A percentile compares a stretch with the other conserved stretches of the same genome.
Conservation (phyloP, 2,329 filamentous ascomycete genomes). For the Eurotiales sp. region DNA sequence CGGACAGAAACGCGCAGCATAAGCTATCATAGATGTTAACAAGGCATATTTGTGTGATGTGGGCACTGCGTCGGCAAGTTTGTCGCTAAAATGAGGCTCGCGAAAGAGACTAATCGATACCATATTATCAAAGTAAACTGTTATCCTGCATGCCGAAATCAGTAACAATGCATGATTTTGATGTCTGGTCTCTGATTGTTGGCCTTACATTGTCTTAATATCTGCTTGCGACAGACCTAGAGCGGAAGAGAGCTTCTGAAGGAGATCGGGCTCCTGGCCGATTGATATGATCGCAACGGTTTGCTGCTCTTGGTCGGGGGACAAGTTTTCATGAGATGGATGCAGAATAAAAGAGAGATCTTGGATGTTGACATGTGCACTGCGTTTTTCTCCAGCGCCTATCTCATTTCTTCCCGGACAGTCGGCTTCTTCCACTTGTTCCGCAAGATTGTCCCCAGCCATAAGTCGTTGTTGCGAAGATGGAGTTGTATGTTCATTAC, state of each 20-base stretch:
- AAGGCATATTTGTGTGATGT: neutral
- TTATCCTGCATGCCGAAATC: neutral
- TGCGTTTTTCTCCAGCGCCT: neutral
- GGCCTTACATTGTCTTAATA: neutral
- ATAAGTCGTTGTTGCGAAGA: neutral
- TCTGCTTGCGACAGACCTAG: neutral
- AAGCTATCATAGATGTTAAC: neutral
- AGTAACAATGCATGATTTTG: neutral
- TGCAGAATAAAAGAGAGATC: conserved; percentile 24
- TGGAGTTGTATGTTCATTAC: neutral
- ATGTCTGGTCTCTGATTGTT: neutral
- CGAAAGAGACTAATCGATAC: neutral
- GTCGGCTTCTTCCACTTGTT: neutral
- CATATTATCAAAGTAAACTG: neutral
- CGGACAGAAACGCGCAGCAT: neutral
- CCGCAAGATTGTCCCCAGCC: neutral
- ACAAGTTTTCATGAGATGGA: conserved; percentile 22
- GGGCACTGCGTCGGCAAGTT: neutral
- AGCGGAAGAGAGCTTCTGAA: neutral
- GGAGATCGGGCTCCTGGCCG: neutral
- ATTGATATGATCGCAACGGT: neutral
- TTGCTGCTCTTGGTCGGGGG: conserved; percentile 10
- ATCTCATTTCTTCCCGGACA: neutral
- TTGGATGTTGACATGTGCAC: conserved; percentile 5
- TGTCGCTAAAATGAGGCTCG: neutral